Evolutionary conservation across 768 basidiomycete species (phyloP).

Genomic region (Dacryopinax spathularia): DNA sequence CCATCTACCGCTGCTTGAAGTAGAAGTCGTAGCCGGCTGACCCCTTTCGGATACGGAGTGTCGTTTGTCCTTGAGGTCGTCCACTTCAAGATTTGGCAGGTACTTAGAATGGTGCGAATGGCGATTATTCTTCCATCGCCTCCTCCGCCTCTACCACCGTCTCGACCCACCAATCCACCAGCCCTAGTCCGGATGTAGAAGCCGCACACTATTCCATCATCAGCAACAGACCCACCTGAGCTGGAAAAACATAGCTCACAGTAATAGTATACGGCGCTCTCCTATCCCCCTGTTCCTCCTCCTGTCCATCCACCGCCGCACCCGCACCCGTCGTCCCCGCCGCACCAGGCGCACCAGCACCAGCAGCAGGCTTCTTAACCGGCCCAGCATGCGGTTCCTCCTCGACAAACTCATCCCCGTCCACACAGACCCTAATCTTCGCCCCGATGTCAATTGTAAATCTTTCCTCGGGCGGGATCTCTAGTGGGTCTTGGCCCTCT

Average conservation of each 20-base stretch:
- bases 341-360: background rate
- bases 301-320: conserved; percentile 6
- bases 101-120: no score
- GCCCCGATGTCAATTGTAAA: conserved; percentile 15
- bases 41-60: no score
- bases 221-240: background rate
- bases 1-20: no score
- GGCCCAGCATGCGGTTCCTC: conserved; percentile 4
- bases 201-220: background rate
- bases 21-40: no score
- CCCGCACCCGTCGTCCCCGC: background rate
- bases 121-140: background rate
- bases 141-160: conserved; percentile 17
- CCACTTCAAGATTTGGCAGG: no score
- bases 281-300: conserved; percentile 20
- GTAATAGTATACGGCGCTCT: conserved; percentile 22
- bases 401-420: conserved; percentile 16
- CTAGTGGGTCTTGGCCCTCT: conserved; percentile 7
- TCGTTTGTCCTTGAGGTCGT: no score
- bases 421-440: conserved; percentile 15
- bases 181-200: conserved; percentile 21
- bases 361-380: background rate
- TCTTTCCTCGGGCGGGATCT: conserved; percentile 11
- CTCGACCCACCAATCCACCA: conserved; percentile 27
- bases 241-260: conserved; percentile 15